Evolutionary conservation across 2,329 filamentous ascomycete species (phyloP).

Genomic region (Bertia moriformis): DNA sequence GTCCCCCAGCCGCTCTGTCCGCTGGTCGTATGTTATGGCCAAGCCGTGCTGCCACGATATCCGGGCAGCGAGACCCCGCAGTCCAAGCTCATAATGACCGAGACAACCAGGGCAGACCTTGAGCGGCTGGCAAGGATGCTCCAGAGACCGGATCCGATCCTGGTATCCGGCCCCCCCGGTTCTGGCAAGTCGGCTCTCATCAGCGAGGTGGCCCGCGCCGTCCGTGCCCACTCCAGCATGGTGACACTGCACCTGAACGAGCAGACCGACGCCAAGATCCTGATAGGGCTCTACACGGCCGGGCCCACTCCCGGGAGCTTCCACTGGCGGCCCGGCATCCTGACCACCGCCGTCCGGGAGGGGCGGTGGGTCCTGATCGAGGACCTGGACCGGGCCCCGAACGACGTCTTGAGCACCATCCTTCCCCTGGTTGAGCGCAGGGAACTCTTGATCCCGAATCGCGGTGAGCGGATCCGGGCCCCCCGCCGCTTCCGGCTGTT

Average conservation of each 20-base stretch:
- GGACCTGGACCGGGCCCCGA: conserved; percentile 86
- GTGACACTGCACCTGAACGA: conserved; percentile 94
- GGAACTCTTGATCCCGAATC: conserved; percentile 75
- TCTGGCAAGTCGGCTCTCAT: conserved; percentile 81
- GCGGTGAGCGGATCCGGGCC: conserved; percentile 73
- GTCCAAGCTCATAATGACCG: conserved; percentile 48
- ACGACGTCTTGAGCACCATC: conserved; percentile 84
- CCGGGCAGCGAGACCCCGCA: conserved; percentile 27
- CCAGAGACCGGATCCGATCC: conserved; percentile 53
- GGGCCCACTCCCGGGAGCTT: conserved; percentile 80
- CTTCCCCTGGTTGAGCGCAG: conserved; percentile 82
- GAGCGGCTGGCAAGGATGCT: conserved; percentile 54
- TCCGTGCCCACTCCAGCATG: conserved; percentile 69
- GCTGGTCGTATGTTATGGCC: conserved; percentile 50
- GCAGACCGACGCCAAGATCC: conserved; percentile 92
- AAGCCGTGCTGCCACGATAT: conserved; percentile 53
- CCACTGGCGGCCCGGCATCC: conserved; percentile 76
- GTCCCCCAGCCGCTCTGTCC: conserved; percentile 33
- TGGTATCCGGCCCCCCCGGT: conserved; percentile 72
- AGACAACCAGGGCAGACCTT: conserved; percentile 61
- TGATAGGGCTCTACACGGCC: conserved; percentile 87
- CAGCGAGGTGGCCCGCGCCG: conserved; percentile 64
- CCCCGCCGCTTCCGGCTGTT: conserved; percentile 78
- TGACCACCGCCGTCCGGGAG: conserved; percentile 87
- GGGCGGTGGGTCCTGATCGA: conserved; percentile 95